A percentile compares a stretch with the other conserved stretches of the same genome.
Conservation (phyloP, 2,329 filamentous ascomycete genomes). For the Colletotrichum brevisporum region DNA sequence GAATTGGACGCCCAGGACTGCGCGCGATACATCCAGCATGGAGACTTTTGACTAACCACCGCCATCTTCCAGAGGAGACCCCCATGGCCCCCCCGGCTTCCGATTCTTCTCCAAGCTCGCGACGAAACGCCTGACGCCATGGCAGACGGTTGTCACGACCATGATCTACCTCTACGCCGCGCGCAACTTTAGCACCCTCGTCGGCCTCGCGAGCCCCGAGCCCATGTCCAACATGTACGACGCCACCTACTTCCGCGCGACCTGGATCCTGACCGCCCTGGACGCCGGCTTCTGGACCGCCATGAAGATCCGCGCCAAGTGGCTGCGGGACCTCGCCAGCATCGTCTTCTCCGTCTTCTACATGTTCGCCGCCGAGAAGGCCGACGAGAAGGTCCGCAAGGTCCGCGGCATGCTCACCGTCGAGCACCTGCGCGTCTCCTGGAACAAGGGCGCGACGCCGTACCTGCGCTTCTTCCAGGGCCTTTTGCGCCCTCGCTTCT, state of each 20-base stretch:
- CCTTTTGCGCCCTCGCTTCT: conserved; percentile 83
- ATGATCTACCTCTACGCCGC: conserved; percentile 92
- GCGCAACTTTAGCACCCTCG: conserved; percentile 93
- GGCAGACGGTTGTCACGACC: conserved; percentile 90
- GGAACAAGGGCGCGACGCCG: conserved; percentile 94
- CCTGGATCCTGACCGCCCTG: conserved; percentile 94
- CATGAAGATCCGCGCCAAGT: conserved; percentile 87
- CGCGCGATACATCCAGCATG: neutral
- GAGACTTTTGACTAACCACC: neutral
- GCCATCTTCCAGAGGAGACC: conserved; percentile 74
- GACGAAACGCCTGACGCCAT: conserved; percentile 81
- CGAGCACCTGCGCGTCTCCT: conserved; percentile 91
- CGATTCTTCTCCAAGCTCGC: conserved; percentile 80
- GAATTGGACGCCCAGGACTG: neutral
- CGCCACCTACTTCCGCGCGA: conserved; percentile 92
- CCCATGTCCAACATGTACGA: conserved; percentile 96
- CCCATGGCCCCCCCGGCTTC: conserved; percentile 87
- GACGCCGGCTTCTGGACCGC: conserved; percentile 99
- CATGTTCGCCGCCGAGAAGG: conserved; percentile 90
- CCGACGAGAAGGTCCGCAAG: conserved; percentile 96
- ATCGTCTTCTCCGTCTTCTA: conserved; percentile 92
- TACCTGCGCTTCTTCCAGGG: conserved; percentile 82
- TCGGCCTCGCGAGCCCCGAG: conserved; percentile 92
- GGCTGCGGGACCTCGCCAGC: conserved; percentile 85
- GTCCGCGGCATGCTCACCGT: conserved; percentile 89